These are phyloP conservation scores for Saccharomycopsis synnaedendra DNA, from an alignment of 805 yeast genomes.

Conservation along the genomic window DNA sequence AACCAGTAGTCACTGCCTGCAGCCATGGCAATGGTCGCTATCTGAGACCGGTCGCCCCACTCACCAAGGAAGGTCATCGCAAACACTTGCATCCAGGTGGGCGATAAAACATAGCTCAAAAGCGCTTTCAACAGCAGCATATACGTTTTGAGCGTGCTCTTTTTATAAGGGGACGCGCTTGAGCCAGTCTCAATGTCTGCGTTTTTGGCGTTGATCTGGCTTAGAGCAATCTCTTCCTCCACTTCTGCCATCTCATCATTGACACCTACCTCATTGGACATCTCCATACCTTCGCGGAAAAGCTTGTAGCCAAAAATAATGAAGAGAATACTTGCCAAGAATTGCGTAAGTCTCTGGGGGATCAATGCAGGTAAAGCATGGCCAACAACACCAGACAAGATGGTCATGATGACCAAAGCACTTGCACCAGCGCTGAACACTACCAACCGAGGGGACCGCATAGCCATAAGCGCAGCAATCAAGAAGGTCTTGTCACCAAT, in stretches of 20 bases:
- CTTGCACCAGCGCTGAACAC: constrained; percentile 86
- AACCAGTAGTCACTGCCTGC: constrained; percentile 90
- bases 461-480: constrained; percentile 96
- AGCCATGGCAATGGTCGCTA: constrained; percentile 97
- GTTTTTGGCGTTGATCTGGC: constrained; percentile 39
- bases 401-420: constrained; percentile 83
- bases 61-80: constrained; percentile 95
- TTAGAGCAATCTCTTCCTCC: constrained; percentile 77
- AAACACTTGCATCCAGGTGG: constrained; percentile 89
- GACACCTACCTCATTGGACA: constrained; percentile 77
- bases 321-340: constrained; percentile 72
- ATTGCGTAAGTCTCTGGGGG: constrained; percentile 69
- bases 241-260: constrained; percentile 96
- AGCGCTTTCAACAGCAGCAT: constrained; percentile 37
- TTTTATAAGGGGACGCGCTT: neutral
- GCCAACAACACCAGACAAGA: constrained; percentile 83
- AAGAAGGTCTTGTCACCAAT: constrained; percentile 96
- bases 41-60: constrained; percentile 98
- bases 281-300: constrained; percentile 67
- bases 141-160: constrained; percentile 16
- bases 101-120: constrained; percentile 60
- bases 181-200: constrained; percentile 47
- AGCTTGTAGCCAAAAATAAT: constrained; percentile 73
- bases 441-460: constrained; percentile 74
- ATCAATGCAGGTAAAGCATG: constrained; percentile 79